Evolutionary conservation across 2,329 filamentous ascomycete genomes (phyloP).

Genomic region (Colletotrichum siamense): DNA sequence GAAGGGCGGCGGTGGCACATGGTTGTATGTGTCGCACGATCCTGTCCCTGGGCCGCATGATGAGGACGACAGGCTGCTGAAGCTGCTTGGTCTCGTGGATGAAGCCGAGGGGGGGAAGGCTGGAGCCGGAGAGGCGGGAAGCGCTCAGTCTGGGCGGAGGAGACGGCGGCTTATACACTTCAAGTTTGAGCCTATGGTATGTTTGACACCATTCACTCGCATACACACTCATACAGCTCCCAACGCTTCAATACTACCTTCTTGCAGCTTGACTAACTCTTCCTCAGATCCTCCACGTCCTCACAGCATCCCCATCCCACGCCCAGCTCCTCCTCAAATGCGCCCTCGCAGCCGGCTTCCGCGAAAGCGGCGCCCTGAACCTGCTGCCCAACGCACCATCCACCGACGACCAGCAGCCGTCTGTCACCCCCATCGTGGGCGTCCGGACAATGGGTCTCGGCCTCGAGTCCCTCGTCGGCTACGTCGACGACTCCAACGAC

Average conservation of each 20-base stretch:
- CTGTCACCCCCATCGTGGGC: slow-evolving; percentile 74
- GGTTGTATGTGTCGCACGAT: slow-evolving; percentile 90
- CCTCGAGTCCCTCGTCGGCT: slow-evolving; percentile 82
- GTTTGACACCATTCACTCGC: slow-evolving; percentile 30
- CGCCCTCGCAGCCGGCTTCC: slow-evolving; percentile 82
- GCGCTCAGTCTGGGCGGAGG: slow-evolving; percentile 25
- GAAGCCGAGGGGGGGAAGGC: slow-evolving; percentile 23
- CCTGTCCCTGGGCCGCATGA: slow-evolving; percentile 50
- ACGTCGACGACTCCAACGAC: slow-evolving; percentile 44
- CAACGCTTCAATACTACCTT: not conserved
- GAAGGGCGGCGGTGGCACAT: slow-evolving; percentile 83
- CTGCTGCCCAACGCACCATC: slow-evolving; percentile 41
- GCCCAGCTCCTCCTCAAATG: slow-evolving; percentile 79
- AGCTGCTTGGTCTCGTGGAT: slow-evolving; percentile 43
- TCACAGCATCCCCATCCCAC: slow-evolving; percentile 76
- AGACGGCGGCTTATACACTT: slow-evolving; percentile 72
- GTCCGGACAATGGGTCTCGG: slow-evolving; percentile 83
- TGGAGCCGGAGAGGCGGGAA: slow-evolving; percentile 3
- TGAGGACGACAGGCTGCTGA: slow-evolving; percentile 22
- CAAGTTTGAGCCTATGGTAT: slow-evolving; percentile 95
- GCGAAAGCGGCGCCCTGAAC: slow-evolving; percentile 86
- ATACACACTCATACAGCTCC: not conserved
- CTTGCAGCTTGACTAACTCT: not conserved
- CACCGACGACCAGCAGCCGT: slow-evolving; percentile 37
- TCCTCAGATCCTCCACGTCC: slow-evolving; percentile 82